Evolutionary conservation across 495 filamentous ascomycete species (phyloP).

Genomic region (Xylaria bambusicola): DNA sequence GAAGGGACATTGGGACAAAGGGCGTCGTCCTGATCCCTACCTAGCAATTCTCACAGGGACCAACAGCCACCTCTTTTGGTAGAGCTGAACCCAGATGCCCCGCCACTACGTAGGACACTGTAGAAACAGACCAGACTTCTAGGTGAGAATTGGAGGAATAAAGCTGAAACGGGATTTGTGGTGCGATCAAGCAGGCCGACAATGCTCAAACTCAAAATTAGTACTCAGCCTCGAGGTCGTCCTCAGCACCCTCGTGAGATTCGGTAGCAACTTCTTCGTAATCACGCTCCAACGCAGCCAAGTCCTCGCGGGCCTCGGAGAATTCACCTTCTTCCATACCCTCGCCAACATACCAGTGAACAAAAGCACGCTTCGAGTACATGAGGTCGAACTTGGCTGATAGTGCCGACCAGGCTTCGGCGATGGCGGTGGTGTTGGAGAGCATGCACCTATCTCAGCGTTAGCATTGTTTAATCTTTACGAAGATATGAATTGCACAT

Average conservation of each 20-base stretch:
- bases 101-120: constrained; percentile 20
- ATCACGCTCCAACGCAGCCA: constrained; percentile 96
- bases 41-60: not conserved
- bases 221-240: constrained; percentile 92
- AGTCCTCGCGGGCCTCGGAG: constrained; percentile 96
- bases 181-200: constrained; percentile 26
- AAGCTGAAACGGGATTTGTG: constrained; percentile 25
- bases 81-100: constrained; percentile 20
- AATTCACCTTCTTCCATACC: constrained; percentile 99
- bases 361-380: constrained; percentile 99
- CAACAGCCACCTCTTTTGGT: not conserved
- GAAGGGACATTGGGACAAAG: constrained; percentile 6
- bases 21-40: not conserved
- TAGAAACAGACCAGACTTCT: constrained; percentile 28
- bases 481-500: constrained; percentile 46
- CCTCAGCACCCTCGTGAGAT: constrained; percentile 86
- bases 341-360: constrained; percentile 99
- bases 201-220: constrained; percentile 49
- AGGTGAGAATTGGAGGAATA: constrained; percentile 25
- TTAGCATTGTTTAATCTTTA: constrained; percentile 31
- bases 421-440: constrained; percentile 98
- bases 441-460: constrained; percentile 78
- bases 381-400: constrained; percentile 99
- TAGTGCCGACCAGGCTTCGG: constrained; percentile 96
- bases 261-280: constrained; percentile 99